phyloP scores from a whole-genome alignment of 1,284 basidiomycete genomes.

The Cystobasidiaceae sp. region DNA sequence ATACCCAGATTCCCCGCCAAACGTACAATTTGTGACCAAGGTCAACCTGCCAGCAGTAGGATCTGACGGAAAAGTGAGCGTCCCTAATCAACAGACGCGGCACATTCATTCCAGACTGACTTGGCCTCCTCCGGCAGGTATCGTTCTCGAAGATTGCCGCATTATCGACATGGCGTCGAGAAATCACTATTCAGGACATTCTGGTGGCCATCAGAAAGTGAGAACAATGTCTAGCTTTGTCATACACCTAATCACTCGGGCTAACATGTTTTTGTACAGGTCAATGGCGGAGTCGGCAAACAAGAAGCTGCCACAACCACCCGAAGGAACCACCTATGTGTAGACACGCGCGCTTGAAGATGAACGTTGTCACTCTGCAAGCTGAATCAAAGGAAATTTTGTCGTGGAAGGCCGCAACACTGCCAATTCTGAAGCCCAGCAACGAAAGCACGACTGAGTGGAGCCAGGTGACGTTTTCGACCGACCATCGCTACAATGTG shows the following conservation, averaged over 20 bases:
- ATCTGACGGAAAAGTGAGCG: constrained; percentile 57
- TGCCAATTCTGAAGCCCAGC: too few relatives aligned
- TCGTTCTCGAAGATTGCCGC: constrained; percentile 65
- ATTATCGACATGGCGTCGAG: constrained; percentile 67
- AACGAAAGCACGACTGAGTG: too few relatives aligned
- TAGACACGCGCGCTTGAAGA: background rate
- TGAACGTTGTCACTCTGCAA: background rate
- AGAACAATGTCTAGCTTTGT: background rate
- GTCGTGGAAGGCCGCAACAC: too few relatives aligned
- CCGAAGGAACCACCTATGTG: constrained; percentile 58
- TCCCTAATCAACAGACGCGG: background rate
- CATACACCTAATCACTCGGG: background rate
- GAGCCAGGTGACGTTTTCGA: too few relatives aligned
- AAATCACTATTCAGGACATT: constrained; percentile 74
- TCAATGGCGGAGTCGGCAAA: constrained; percentile 91
- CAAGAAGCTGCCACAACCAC: constrained; percentile 89
- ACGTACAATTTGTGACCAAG: constrained; percentile 76
- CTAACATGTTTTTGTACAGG: constrained; percentile 50
- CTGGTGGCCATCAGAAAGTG: constrained; percentile 86
- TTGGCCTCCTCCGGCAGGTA: constrained; percentile 51
- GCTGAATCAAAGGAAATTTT: too few relatives aligned
- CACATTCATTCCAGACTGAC: background rate
- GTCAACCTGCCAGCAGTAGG: constrained; percentile 95
- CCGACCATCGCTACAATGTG: too few relatives aligned
- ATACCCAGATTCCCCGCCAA: constrained; percentile 77